phyloP scores from a whole-genome alignment of 139 green algal genomes.

The Chlamydomonas applanata region DNA sequence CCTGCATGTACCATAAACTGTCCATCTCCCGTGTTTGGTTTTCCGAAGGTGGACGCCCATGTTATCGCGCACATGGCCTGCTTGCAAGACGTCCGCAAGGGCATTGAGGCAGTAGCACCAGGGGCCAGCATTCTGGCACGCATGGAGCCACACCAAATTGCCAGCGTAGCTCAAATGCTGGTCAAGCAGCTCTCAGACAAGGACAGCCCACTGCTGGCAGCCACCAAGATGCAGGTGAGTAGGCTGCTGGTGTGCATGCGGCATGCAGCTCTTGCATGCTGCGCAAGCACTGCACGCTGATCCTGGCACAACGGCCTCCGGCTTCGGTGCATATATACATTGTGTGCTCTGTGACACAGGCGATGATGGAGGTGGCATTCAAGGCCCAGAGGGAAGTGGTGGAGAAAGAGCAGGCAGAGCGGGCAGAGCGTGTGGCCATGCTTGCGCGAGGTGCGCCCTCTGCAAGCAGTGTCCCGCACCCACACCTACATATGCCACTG shows the following conservation, averaged over 20 bases:
- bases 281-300: no score
- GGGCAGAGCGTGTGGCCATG: constrained; percentile 32
- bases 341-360: no score
- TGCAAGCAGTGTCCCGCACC: no score
- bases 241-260: no score
- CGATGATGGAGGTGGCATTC: constrained; percentile 42
- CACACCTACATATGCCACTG: no score
- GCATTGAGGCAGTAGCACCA: constrained; percentile 3
- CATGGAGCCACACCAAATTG: constrained; percentile 15
- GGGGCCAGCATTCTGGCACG: not conserved
- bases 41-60: not conserved
- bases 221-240: constrained; percentile 43
- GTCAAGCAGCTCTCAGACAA: not conserved
- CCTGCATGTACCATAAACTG: no score
- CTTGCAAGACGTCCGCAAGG: constrained; percentile 31
- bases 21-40: no score
- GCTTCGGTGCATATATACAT: no score
- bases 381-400: constrained; percentile 46
- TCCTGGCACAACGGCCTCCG: no score
- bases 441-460: constrained; percentile 24
- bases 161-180: constrained; percentile 14
- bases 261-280: not conserved
- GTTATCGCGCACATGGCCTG: constrained; percentile 25
- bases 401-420: constrained; percentile 33
- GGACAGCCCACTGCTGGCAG: constrained; percentile 19